A percentile compares a stretch with the other conserved stretches of the same genome.
phyloP scores from a whole-genome alignment of 108 stramenopile genomes.

The Cylindrotheca closterium region DNA sequence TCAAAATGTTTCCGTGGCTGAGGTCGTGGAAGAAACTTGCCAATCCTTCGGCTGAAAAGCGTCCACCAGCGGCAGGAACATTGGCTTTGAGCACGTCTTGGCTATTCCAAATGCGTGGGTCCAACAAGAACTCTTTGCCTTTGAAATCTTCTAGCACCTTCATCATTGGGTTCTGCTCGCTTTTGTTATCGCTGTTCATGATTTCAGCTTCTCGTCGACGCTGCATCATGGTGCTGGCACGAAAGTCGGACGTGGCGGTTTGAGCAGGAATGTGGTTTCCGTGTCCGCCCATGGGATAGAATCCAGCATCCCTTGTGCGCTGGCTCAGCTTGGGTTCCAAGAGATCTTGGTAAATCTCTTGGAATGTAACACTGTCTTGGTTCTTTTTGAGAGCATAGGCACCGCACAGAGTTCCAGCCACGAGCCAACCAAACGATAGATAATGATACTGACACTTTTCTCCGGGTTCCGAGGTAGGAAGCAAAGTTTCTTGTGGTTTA shows the following conservation, averaged over 20 bases:
- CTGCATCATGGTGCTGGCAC: constrained; percentile 19
- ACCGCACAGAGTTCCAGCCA: constrained; percentile 31
- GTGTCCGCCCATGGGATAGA: constrained; percentile 9
- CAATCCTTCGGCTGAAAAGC: constrained; percentile 28
- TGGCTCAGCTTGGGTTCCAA: constrained; percentile 12
- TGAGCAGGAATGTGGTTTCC: constrained; percentile 9
- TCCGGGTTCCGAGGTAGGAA: constrained; percentile 21
- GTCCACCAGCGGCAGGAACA: constrained; percentile 36
- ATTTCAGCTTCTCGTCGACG: neutral
- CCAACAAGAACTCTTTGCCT: constrained; percentile 17
- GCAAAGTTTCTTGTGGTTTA: constrained; percentile 5
- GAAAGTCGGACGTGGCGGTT: constrained; percentile 11
- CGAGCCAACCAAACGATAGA: constrained; percentile 41
- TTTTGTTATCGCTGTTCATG: neutral
- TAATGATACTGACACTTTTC: constrained; percentile 26
- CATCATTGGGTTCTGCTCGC: neutral
- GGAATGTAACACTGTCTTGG: constrained; percentile 7
- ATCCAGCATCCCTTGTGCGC: constrained; percentile 1
- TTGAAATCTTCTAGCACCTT: constrained; percentile 5
- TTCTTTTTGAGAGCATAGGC: constrained; percentile 24
- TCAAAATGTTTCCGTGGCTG: constrained; percentile 5
- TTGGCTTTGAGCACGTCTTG: constrained; percentile 28
- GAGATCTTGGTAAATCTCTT: constrained; percentile 16
- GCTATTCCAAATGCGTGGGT: constrained; percentile 38
- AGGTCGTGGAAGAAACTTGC: constrained; percentile 27